Evolutionary conservation across 768 basidiomycete species (phyloP), one percentile per base, ranked within the genome.

Genomic region (Suillus hirtellus): DNA sequence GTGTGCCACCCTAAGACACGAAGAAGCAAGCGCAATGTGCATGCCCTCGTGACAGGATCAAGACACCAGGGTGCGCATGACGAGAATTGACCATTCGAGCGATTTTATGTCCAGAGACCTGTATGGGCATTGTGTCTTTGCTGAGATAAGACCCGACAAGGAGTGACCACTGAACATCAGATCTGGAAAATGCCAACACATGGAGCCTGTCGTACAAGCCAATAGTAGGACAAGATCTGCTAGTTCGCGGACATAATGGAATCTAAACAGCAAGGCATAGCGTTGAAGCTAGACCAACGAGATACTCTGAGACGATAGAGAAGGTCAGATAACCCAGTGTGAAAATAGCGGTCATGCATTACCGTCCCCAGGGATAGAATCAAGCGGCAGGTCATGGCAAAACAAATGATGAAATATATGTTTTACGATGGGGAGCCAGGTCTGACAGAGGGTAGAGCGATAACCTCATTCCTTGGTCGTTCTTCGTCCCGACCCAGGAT

Each of bases 401-500:
- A 50, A 31, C 15, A 27, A 7, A 27, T 27, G 27, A 47, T 27
- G 47, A 21, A 49, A 49, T 24, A 24, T 14, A 21, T 21, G 35
- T 19, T 53, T 44, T 9, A 42, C 6, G 15, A 35, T 14, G 61
- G 52, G 47, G 62, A 54, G 4, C 54, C 65, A 58, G n/a, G 17
- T 34, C 17, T n/a, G 44, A 65, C 53, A 38, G 50, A 5, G n/a
- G 34, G 37, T 50, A 47, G 27, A 9, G 12, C 9, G 31, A 49
- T 15, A 38, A 12, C 17, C 27, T 27, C 37, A 40, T 38, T 60
- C n/a, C 31, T 60, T 35, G 43, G 47, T 14, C 66, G 50, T 52
- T 65, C 65, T 0, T 63, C 67, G 11, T 62, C 69, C 38, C 64
- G 68, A 19, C 65, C 61, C 11, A 75, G 60, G 14, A 69, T 68